A percentile compares a stretch with the other conserved stretches of the same genome.
These are phyloP conservation scores for Trichoderma parareesei DNA, from an alignment of 495 filamentous ascomycete genomes.

Conservation along the genomic window DNA sequence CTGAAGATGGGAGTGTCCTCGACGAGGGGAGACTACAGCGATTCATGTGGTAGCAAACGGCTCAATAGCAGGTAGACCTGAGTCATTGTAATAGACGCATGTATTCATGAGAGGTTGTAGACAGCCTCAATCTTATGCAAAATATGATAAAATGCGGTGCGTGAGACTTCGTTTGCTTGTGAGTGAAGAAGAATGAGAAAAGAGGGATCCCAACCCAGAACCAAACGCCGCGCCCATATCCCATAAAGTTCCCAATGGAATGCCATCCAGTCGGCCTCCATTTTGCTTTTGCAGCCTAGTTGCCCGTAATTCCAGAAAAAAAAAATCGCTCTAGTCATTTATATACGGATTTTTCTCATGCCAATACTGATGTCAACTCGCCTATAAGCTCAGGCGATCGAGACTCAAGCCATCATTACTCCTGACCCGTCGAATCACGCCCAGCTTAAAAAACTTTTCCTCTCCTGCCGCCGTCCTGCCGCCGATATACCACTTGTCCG, in stretches of 20 bases:
- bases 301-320: background rate
- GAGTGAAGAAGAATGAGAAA: background rate
- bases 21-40: conserved; percentile 75
- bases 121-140: conserved; percentile 2
- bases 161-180: background rate
- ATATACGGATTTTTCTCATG: conserved; percentile 2
- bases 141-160: background rate
- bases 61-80: background rate
- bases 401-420: conserved; percentile 49
- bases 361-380: background rate
- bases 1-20: conserved; percentile 33
- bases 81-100: background rate
- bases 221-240: background rate
- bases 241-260: background rate
- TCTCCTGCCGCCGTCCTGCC: conserved; percentile 78
- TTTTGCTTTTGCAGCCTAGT: background rate
- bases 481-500: conserved; percentile 82
- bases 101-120: background rate
- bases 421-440: conserved; percentile 45
- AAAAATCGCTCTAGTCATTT: conserved; percentile 7
- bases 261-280: background rate
- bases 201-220: background rate
- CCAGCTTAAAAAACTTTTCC: conserved; percentile 74
- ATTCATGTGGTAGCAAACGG: conserved; percentile 72
- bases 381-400: conserved; percentile 49